A percentile compares a stretch with the other conserved stretches of the same genome.
Conservation (phyloP, 2,329 filamentous ascomycete species). For the Venturiaceae sp. region DNA sequence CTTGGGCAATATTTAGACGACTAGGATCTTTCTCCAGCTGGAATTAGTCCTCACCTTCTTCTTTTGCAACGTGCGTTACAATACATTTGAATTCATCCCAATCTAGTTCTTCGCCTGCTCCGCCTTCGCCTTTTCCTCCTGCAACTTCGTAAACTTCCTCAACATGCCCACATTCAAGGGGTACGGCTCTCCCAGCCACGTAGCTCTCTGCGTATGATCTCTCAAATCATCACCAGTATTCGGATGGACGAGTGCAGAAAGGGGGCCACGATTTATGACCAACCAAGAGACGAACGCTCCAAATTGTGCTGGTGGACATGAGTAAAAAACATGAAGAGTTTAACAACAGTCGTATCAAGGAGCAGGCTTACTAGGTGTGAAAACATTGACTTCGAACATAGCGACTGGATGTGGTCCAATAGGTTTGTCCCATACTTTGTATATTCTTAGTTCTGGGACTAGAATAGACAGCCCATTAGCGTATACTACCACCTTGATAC, state of each 20-base stretch:
- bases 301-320: constrained; percentile 53
- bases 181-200: constrained; percentile 62
- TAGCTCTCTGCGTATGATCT: constrained; percentile 60
- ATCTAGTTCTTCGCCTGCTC: not conserved
- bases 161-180: constrained; percentile 40
- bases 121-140: not conserved
- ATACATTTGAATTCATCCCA: too few species aligned
- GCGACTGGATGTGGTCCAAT: constrained; percentile 73
- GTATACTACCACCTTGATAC: not conserved
- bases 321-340: not conserved
- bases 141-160: not conserved
- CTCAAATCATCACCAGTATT: constrained; percentile 59
- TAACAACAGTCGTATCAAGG: not conserved
- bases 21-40: too few species aligned
- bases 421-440: constrained; percentile 65
- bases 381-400: constrained; percentile 91
- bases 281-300: constrained; percentile 84
- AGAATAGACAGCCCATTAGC: not conserved
- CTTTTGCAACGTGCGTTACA: too few species aligned
- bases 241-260: constrained; percentile 73
- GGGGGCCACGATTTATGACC: constrained; percentile 67
- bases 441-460: constrained; percentile 82
- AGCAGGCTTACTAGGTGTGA: constrained; percentile 48
- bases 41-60: too few species aligned
- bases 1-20: too few species aligned